Evolutionary conservation across 257 asterid species (phyloP), one percentile per base, ranked within the genome.

Genomic region (Solanum commersonii): DNA sequence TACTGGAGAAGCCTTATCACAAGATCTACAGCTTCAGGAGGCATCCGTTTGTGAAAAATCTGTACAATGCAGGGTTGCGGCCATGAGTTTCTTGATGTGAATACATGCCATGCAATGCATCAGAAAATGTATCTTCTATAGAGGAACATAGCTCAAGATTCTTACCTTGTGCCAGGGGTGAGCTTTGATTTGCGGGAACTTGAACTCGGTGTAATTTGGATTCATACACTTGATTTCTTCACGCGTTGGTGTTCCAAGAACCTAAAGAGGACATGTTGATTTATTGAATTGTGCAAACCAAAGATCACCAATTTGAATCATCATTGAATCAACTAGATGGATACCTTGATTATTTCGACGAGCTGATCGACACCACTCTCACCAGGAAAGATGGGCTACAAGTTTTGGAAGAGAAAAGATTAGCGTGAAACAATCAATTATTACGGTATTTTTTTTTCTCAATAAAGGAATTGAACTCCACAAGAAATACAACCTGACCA

Each of bases 301-400:
- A 23, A 76, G 49, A 73, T 71, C 18, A 34, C 29, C 2, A 35
- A 73, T 34, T 73, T 72, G 16, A 44, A 44, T 44, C 52, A 44
- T 82, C 72, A 83, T 16, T 25, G 56, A 40, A 72, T 85, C 35
- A 15, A 56, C 38, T 85, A 14, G 82, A 40, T 25, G 84, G 60
- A 83, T 76, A 94, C 98, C 98, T 94, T 95, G 91, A 95, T 95
- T 56, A 94, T 95, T 89, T 95, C 98, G 72, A 95, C 98, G 44
- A 95, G 96, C 94, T 95, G 98, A 84, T 95, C 97, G 1, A 95
- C 98, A 90, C 98, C 98, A 90, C 96, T 94, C 91, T 95, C 98
- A 44, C 98, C 98, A 14, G 98, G 98, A 89, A 95, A 95, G 73
- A 95, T 94, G 87, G 96, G 97, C 98, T 95, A 85, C 78, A 85